phyloP scores from a whole-genome alignment of 2,329 filamentous ascomycete genomes.

The Exophiala spinifera region DNA sequence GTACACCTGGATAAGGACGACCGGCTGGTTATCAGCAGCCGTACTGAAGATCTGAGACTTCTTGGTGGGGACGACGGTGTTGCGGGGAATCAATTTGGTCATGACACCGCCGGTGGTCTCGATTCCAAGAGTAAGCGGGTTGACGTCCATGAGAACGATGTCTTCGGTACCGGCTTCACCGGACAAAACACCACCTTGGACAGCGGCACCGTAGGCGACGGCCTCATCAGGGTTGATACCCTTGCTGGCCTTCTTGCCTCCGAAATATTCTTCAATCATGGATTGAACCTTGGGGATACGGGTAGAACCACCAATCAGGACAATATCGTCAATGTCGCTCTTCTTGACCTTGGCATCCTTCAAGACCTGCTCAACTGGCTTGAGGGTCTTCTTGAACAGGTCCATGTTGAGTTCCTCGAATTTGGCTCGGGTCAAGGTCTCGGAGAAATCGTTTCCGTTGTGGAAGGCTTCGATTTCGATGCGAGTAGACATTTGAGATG shows the following conservation, averaged over 20 bases:
- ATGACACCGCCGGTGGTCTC: constrained; percentile 97
- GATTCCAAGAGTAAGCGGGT: constrained; percentile 92
- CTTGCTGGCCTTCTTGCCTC: constrained; percentile 96
- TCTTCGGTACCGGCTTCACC: constrained; percentile 78
- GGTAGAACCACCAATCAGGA: constrained; percentile 95
- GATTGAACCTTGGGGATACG: constrained; percentile 97
- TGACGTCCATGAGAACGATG: constrained; percentile 93
- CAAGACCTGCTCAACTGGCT: constrained; percentile 97
- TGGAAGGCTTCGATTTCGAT: constrained; percentile 98
- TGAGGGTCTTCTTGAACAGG: constrained; percentile 98
- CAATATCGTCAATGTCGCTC: constrained; percentile 90
- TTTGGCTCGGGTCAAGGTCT: constrained; percentile 97
- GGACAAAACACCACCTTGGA: constrained; percentile 92
- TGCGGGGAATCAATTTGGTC: constrained; percentile 93
- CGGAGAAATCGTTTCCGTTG: constrained; percentile 95
- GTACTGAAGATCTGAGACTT: constrained; percentile 99
- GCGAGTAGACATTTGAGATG: constrained; percentile 86
- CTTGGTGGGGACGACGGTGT: constrained; percentile 90
- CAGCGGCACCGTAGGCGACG: constrained; percentile 94
- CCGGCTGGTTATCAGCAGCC: constrained; percentile 92
- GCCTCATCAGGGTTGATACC: constrained; percentile 99
- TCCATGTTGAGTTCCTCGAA: constrained; percentile 99
- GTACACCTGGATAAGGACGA: constrained; percentile 90
- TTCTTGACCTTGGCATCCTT: constrained; percentile 99
- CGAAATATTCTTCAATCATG: constrained; percentile 94